These are phyloP conservation scores for Cutaneotrichosporon spelunceum DNA, from an alignment of 1,284 basidiomycete species.

Conservation along the genomic window DNA sequence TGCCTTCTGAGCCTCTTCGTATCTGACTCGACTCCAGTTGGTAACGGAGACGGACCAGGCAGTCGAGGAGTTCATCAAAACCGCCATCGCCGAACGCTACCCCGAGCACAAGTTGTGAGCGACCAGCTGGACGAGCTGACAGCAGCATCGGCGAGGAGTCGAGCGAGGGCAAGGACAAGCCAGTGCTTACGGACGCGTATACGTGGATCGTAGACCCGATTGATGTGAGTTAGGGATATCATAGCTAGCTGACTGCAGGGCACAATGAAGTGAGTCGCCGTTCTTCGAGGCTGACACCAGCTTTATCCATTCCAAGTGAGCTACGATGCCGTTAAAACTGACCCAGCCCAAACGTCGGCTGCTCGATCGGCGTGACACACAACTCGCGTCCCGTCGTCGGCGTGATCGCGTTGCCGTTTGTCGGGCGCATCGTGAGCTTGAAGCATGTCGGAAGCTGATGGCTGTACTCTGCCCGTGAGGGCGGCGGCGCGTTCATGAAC, in stretches of 20 bases:
- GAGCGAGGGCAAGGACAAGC: constrained; percentile 60
- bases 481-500: constrained; percentile 75
- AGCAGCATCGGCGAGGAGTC: constrained; percentile 76
- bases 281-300: constrained; percentile 25
- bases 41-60: constrained; percentile 93
- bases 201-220: constrained; percentile 51
- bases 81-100: constrained; percentile 64
- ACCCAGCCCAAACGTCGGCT: constrained; percentile 43
- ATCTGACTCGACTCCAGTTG: constrained; percentile 50
- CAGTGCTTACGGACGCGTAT: constrained; percentile 67
- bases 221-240: constrained; percentile 36
- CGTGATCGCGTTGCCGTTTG: constrained; percentile 85
- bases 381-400: constrained; percentile 74
- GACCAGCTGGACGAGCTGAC: too few relatives aligned
- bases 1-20: not conserved
- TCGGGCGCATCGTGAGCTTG: constrained; percentile 65
- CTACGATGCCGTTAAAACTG: not conserved
- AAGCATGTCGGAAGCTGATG: not conserved
- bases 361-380: constrained; percentile 81
- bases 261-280: constrained; percentile 44
- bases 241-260: constrained; percentile 28
- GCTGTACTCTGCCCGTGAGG: constrained; percentile 73
- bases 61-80: constrained; percentile 81
- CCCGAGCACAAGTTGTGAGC: constrained; percentile 68
- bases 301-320: constrained; percentile 48